A percentile compares a stretch with the other conserved stretches of the same genome.
Conservation (phyloP, 2,329 filamentous ascomycete species). For the Penicillium sp. region DNA sequence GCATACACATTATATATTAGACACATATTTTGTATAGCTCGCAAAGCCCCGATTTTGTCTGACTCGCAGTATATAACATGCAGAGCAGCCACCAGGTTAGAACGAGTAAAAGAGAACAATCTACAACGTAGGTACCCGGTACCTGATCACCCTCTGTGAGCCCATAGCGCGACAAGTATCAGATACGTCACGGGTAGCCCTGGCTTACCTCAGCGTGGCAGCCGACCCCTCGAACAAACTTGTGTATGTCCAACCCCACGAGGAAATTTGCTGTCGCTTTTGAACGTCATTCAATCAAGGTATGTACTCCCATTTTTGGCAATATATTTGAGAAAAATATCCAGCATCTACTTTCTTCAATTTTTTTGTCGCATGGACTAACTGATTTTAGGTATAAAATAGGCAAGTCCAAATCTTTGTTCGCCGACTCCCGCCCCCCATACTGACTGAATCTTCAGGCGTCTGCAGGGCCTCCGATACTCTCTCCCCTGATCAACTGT, state of each 20-base stretch:
- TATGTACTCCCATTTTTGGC: neutral
- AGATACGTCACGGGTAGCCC: conserved; percentile 14
- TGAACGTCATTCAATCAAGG: conserved; percentile 10
- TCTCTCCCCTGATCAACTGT: conserved; percentile 27
- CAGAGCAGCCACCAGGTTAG: neutral
- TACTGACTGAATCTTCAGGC: conserved; percentile 23
- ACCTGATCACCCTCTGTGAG: neutral
- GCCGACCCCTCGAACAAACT: conserved; percentile 14
- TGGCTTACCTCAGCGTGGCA: conserved; percentile 13
- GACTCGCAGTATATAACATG: neutral
- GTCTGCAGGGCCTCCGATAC: conserved; percentile 23
- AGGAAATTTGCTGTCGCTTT: conserved; percentile 13
- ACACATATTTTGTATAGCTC: neutral
- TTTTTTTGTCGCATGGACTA: neutral
- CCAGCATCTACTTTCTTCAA: neutral
- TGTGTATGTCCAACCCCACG: conserved; percentile 10
- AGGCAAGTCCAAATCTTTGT: conserved; percentile 22
- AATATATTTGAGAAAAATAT: neutral
- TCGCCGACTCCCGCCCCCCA: conserved; percentile 16
- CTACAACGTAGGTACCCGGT: conserved; percentile 3
- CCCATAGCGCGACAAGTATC: conserved; percentile 2
- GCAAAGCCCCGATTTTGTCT: neutral
- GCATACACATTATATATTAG: neutral
- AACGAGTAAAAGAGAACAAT: neutral
- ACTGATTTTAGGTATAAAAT: conserved; percentile 17